Evolutionary conservation across 352 stramenopile species (phyloP), one percentile per base, ranked within the genome.

Genomic region (Globisporangium cystogenes): DNA sequence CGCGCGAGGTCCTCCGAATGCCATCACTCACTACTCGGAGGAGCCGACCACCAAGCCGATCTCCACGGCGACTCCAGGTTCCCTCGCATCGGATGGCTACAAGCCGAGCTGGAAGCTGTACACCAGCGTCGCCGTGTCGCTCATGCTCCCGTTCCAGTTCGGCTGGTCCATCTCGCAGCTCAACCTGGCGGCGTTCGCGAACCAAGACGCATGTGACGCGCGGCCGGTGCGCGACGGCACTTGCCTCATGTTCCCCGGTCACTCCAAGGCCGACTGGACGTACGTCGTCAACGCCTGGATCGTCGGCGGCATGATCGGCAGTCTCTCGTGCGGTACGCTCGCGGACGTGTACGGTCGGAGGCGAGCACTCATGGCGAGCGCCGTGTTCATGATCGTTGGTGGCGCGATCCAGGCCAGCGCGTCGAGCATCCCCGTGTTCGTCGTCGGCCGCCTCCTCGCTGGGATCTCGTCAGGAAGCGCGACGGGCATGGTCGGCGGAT

Each of bases 151-250:
- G 10, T 40, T 75, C 31, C 72, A 83, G 58, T 74, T 66, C 48
- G 70, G 72, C 18, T 83, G 72, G 81, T 76, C 70, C 10, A 71
- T 74, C 6, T 71, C 70, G 10, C 81, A 92, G 47, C 61, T 89
- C 62, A 83, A 83, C 64, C 57, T 74, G 20, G 63, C 57, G 7
- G 59, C 60, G 11, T 83, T 73, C 46, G 46, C 72, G 35, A 53
- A 68, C 58, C 26, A 65, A 35, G 55, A 64, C 35, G 67, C 61
- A 12, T 83, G 72, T 29, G 48, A 61, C 20, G 55, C 57, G 1
- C 41, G 54, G 1, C 69, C 64, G 0, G 67, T 79, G 3, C 36
- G 20, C 0, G 35, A 55, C 11, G 65, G 58, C 26, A 70, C 50
- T 20, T 83, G 72, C 54, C 37, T 68, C 45, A 71, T 70, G 51